phyloP scores from a whole-genome alignment of 1,139 yeast species.

The Debaryomyces singareniensis region DNA sequence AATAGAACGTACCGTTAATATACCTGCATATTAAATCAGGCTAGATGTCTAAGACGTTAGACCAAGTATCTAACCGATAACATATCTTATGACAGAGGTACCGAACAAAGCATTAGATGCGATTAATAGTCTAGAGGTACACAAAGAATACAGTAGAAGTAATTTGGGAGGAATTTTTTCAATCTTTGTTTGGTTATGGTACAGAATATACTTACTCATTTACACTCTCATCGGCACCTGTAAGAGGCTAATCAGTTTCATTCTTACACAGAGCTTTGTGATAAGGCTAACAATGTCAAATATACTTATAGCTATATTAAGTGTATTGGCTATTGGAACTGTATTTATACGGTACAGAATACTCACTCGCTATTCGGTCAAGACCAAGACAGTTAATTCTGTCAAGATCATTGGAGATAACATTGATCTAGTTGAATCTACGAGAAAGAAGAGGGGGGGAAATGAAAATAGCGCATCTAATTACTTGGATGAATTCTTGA shows the following conservation, averaged over 20 bases:
- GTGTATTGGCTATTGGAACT: constrained; percentile 13
- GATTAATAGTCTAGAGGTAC: too few relatives aligned
- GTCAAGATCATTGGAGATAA: constrained; percentile 8
- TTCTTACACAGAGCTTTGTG: constrained; percentile 24
- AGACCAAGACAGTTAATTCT: constrained; percentile 11
- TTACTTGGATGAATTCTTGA: constrained; percentile 81
- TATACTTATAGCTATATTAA: constrained; percentile 15
- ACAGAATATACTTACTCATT: too few relatives aligned
- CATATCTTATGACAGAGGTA: too few relatives aligned
- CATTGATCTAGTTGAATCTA: constrained; percentile 21
- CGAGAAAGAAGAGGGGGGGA: constrained; percentile 23
- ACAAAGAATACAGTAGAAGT: too few relatives aligned
- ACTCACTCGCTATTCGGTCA: constrained; percentile 30
- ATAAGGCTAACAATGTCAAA: constrained; percentile 32
- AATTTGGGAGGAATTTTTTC: too few relatives aligned
- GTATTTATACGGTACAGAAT: constrained; percentile 30
- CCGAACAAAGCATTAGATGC: too few relatives aligned
- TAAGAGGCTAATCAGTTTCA: too few relatives aligned
- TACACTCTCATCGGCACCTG: too few relatives aligned
- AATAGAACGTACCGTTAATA: too few relatives aligned
- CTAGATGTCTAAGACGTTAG: not conserved
- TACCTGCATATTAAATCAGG: not conserved
- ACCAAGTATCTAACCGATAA: constrained; percentile 2
- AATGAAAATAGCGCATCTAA: constrained; percentile 20
- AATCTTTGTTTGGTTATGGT: too few relatives aligned